These are phyloP conservation scores for Tetraselmis striata DNA, from an alignment of 139 green algal genomes.

Conservation along the genomic window DNA sequence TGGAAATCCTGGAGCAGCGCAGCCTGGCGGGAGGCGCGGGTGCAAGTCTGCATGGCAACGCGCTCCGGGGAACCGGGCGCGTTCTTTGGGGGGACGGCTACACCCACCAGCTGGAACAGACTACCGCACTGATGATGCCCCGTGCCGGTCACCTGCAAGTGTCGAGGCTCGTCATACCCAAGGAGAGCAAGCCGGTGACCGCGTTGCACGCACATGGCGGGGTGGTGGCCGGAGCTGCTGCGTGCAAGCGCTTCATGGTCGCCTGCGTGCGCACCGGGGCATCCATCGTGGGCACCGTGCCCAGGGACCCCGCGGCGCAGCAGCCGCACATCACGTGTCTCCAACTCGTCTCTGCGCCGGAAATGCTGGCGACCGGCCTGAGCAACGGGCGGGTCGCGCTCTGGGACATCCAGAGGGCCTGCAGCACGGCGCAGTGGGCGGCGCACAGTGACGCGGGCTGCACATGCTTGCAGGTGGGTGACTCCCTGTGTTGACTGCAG, in stretches of 20 bases:
- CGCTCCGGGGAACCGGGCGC: too few species aligned
- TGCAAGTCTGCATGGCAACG: too few species aligned
- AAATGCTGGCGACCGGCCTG: not conserved
- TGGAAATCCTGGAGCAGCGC: too few species aligned
- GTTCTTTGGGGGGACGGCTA: too few species aligned
- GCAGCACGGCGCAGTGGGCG: not conserved
- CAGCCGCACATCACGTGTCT: not conserved
- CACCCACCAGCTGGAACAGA: too few species aligned
- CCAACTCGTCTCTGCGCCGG: not conserved
- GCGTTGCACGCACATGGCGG: not conserved
- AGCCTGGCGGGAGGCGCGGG: too few species aligned
- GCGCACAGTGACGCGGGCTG: not conserved
- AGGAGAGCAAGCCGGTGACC: not conserved
- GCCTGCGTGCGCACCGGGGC: not conserved
- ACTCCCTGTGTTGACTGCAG: too few species aligned
- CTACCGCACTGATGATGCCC: too few species aligned
- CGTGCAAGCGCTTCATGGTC: not conserved
- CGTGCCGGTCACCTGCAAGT: too few species aligned
- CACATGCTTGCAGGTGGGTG: not conserved
- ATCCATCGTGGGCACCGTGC: not conserved
- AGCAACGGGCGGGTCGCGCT: not conserved
- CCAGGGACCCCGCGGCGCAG: too few species aligned
- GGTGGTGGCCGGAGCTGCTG: not conserved
- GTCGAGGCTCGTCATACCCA: too few species aligned
- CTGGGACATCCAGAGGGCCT: not conserved